Percentiles rank a stretch among this genome's conserved stretches.
Conservation (phyloP, 163 green algal species). For the Scenedesmus sp. region DNA sequence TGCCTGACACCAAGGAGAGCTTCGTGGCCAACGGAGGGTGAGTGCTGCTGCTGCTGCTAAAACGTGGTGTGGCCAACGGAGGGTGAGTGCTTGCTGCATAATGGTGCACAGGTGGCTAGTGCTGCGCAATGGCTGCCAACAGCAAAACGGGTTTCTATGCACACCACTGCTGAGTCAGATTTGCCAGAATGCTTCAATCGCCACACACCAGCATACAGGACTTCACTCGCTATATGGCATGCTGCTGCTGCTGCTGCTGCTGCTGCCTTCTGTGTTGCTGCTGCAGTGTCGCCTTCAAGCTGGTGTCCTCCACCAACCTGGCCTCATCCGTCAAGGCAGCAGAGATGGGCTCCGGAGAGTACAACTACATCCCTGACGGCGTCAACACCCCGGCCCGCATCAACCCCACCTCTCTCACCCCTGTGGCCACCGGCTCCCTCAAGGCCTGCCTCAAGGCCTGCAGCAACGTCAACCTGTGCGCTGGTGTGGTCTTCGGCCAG, state of each 20-base stretch:
- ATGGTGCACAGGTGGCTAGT: no score
- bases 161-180: no score
- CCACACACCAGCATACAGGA: neutral
- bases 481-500: neutral
- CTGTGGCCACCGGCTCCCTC: neutral
- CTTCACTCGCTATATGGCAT: neutral
- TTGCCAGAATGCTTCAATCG: neutral
- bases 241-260: neutral
- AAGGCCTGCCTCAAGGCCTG: slow-evolving; percentile 1
- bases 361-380: neutral
- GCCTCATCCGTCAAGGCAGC: neutral
- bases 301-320: neutral
- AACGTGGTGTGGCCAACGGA: no score
- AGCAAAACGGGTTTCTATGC: no score
- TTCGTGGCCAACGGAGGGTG: slow-evolving; percentile 14
- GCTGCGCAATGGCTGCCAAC: no score
- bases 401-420: neutral
- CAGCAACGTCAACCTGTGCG: neutral
- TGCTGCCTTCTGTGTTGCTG: neutral
- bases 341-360: neutral
- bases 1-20: neutral
- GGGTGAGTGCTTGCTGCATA: no score
- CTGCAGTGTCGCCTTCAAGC: slow-evolving; percentile 2
- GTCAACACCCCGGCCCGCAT: neutral
- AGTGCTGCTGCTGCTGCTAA: neutral